Conservation (phyloP, 2,329 filamentous ascomycete species). For the Pseudogymnoascus sp. region DNA sequence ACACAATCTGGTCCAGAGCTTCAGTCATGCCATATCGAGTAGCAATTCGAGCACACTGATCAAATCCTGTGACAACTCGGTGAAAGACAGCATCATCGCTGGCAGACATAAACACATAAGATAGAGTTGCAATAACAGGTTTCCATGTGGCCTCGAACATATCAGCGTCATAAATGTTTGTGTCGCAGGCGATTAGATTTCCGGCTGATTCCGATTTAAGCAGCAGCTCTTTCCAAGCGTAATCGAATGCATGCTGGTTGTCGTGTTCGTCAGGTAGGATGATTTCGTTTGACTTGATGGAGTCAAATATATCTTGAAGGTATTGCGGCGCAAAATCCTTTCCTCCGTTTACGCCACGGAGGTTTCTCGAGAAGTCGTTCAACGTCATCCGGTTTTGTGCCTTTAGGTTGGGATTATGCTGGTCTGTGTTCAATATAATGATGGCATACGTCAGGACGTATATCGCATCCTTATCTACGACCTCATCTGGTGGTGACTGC, state of each 20-base stretch:
- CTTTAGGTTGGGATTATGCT: conserved; percentile 88
- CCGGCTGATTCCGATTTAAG: conserved; percentile 72
- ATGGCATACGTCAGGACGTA: conserved; percentile 92
- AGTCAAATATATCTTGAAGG: conserved; percentile 77
- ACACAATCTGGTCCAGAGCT: conserved; percentile 86
- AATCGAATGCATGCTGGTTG: conserved; percentile 92
- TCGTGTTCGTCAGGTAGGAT: conserved; percentile 96
- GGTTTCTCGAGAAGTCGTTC: conserved; percentile 74
- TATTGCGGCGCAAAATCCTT: conserved; percentile 79
- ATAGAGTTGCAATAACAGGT: conserved; percentile 86
- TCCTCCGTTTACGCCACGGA: conserved; percentile 82
- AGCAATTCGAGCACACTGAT: conserved; percentile 90
- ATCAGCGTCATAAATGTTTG: conserved; percentile 91
- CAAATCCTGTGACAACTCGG: conserved; percentile 86
- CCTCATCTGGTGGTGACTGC: conserved; percentile 58
- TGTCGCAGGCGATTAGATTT: conserved; percentile 69
- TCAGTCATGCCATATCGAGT: conserved; percentile 75
- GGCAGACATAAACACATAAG: conserved; percentile 98
- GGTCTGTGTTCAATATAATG: conserved; percentile 95
- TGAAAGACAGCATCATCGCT: conserved; percentile 94
- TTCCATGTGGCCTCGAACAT: conserved; percentile 97
- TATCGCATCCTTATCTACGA: conserved; percentile 78
- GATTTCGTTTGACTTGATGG: conserved; percentile 88
- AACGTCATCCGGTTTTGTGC: conserved; percentile 73
- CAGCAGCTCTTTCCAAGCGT: conserved; percentile 92